phyloP scores from a whole-genome alignment of 2,329 filamentous ascomycete genomes.

The Penicillium sclerotigenum region DNA sequence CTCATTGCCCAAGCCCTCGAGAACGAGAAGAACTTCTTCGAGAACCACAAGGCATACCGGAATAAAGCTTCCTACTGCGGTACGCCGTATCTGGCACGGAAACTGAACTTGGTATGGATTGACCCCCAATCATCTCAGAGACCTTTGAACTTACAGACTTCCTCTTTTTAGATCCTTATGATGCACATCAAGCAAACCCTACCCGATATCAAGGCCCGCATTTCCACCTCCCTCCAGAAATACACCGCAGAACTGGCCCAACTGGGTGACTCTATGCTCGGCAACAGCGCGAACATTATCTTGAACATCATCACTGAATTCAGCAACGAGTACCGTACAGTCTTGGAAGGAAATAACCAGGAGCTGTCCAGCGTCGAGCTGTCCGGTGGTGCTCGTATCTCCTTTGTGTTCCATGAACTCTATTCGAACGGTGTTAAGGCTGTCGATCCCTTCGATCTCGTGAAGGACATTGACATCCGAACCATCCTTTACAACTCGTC shows the following conservation, averaged over 20 bases:
- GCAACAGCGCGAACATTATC: constrained; percentile 93
- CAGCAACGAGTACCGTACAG: constrained; percentile 93
- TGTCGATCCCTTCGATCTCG: constrained; percentile 92
- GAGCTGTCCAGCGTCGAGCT: constrained; percentile 92
- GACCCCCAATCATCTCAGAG: not conserved
- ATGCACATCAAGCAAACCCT: constrained; percentile 99
- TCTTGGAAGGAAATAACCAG: constrained; percentile 93
- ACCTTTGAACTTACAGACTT: constrained; percentile 24
- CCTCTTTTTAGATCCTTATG: constrained; percentile 72
- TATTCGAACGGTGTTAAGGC: constrained; percentile 98
- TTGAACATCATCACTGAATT: constrained; percentile 99
- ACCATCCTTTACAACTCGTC: constrained; percentile 98
- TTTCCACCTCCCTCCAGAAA: constrained; percentile 89
- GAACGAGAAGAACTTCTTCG: constrained; percentile 94
- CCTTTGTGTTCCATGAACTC: constrained; percentile 97
- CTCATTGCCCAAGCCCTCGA: constrained; percentile 86
- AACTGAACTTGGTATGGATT: constrained; percentile 72
- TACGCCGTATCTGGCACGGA: constrained; percentile 92
- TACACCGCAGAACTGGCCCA: constrained; percentile 77
- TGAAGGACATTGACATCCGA: constrained; percentile 96
- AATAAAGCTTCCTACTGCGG: constrained; percentile 99
- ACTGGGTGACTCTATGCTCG: constrained; percentile 89
- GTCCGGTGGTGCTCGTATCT: constrained; percentile 95
- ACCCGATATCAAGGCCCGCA: constrained; percentile 96
- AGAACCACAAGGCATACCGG: constrained; percentile 95